Conservation (phyloP, 1,284 basidiomycete genomes). For the Ganoderma meredithae region DNA sequence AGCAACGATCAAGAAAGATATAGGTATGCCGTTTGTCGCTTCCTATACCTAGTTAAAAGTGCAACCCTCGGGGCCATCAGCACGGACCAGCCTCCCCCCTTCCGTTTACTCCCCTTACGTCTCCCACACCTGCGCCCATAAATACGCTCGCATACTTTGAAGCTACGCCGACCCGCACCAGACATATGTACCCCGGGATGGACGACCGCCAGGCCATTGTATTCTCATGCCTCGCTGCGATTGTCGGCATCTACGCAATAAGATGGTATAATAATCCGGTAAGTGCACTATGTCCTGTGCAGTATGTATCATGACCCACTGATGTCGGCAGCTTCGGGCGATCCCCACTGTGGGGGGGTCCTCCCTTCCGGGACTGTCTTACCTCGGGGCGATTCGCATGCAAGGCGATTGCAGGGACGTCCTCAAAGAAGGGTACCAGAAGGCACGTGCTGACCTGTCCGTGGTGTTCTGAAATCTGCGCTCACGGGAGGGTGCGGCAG, state of each 20-base stretch:
- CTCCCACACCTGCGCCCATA: no score
- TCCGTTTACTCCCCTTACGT: no score
- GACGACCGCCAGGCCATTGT: conserved; percentile 45
- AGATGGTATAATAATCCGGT: background rate
- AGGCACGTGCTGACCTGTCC: background rate
- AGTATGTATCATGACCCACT: background rate
- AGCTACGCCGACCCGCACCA: no score
- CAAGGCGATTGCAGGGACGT: background rate
- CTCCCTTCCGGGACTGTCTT: background rate
- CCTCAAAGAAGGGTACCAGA: background rate
- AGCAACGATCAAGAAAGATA: no score
- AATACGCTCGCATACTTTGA: no score
- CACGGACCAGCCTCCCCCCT: no score
- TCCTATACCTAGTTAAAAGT: no score
- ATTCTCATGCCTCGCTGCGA: background rate
- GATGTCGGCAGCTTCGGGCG: background rate
- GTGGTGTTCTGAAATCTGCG: background rate
- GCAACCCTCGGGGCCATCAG: no score
- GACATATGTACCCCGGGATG: conserved; percentile 32
- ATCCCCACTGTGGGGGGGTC: background rate
- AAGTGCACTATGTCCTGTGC: background rate
- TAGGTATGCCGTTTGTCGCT: no score
- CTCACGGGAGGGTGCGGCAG: conserved; percentile 31
- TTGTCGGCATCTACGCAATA: background rate
- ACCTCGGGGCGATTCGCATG: background rate